A percentile compares a stretch with the other conserved stretches of the same genome.
These are phyloP conservation scores for Massarina eburnea DNA, from an alignment of 2,329 filamentous ascomycete genomes.

Conservation along the genomic window DNA sequence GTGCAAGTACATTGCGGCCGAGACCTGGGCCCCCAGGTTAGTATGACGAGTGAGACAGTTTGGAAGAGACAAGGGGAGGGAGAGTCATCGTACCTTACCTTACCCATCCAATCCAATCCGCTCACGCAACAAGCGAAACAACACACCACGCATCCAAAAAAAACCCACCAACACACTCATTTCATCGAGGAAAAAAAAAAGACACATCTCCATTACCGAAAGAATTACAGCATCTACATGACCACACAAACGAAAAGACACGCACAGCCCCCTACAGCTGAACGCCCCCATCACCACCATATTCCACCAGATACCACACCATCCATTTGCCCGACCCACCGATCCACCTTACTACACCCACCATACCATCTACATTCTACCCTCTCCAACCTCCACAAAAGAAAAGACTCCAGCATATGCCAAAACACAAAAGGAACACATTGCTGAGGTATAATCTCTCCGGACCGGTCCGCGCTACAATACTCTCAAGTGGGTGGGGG, in stretches of 20 bases:
- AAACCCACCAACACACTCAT: not conserved
- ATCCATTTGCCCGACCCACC: too few relatives aligned
- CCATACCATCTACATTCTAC: conserved; percentile 5
- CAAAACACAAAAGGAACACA: conserved; percentile 9
- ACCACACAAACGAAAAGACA: not conserved
- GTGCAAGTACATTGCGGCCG: too few relatives aligned
- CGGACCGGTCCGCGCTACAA: conserved; percentile 10
- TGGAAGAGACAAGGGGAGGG: too few relatives aligned
- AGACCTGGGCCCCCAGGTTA: too few relatives aligned
- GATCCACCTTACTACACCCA: too few relatives aligned
- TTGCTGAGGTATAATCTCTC: conserved; percentile 12
- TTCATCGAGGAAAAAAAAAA: not conserved
- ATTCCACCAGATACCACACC: conserved; percentile 1
- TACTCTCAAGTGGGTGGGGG: too few relatives aligned
- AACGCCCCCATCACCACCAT: conserved; percentile 5
- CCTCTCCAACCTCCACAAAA: not conserved
- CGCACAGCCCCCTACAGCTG: too few relatives aligned
- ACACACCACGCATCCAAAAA: too few relatives aligned
- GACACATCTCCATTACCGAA: not conserved
- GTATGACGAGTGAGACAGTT: too few relatives aligned
- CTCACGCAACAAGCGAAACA: too few relatives aligned
- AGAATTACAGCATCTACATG: not conserved
- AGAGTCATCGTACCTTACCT: too few relatives aligned
- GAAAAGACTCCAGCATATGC: conserved; percentile 13
- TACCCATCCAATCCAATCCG: too few relatives aligned